Conservation (phyloP, 306 rosid genomes). For the Ochetophila trinervis region DNA sequence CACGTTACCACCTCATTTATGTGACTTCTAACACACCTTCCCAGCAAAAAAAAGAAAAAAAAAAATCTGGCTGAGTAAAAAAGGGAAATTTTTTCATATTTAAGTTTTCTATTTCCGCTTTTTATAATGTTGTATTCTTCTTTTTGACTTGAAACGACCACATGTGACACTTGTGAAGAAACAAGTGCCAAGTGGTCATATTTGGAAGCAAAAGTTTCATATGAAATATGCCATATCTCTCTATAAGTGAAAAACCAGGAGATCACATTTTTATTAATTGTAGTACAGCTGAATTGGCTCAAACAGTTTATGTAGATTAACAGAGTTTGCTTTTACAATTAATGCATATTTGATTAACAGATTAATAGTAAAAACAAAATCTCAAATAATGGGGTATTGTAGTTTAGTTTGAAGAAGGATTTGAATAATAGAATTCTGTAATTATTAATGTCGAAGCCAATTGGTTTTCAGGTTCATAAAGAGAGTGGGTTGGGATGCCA, state of each 20-base stretch:
- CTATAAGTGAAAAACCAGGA: too few species aligned
- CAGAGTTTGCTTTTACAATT: too few species aligned
- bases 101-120: background rate
- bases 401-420: too few species aligned
- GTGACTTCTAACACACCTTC: conserved; percentile 10
- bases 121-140: background rate
- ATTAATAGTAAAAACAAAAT: too few species aligned
- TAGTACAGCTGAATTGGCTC: background rate
- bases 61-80: background rate
- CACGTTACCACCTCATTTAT: conserved; percentile 9
- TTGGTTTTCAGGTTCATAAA: conserved; percentile 59
- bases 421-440: too few species aligned
- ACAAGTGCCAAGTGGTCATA: background rate
- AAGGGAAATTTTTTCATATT: background rate
- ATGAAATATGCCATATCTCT: background rate
- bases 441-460: background rate
- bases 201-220: background rate
- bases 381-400: too few species aligned
- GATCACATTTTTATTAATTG: background rate
- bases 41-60: background rate
- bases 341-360: too few species aligned
- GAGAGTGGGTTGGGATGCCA: conserved; percentile 66
- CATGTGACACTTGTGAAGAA: too few species aligned
- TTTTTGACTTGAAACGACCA: too few species aligned
- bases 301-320: too few species aligned